Base-by-base conservation (phyloP, 768 basidiomycete genomes). In the Suillus americanus region DNA sequence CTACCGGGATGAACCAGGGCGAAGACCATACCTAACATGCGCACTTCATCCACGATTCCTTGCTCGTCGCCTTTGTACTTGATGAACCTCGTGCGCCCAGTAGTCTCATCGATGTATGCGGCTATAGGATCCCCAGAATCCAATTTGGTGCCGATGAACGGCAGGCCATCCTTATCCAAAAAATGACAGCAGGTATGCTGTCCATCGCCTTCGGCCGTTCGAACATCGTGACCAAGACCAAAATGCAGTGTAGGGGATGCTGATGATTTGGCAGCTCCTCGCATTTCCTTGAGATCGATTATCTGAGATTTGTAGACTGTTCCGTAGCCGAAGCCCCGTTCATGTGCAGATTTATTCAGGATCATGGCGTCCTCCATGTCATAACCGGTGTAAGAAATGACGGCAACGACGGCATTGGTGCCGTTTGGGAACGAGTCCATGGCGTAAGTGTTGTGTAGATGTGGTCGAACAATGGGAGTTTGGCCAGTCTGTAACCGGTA, bases 341-440 rank as follows among this genome's bases (percentile, higher is more conserved):
- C 97, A 74, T 99, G 95, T 3, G 95, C 91, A 1, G 96, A 99
- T 79, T 99, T 99, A 78, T 99, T 99, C 60, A 99, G 80, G 69
- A 99, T 99, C 97, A 99, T 99, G 69, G 97, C 97, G 71, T 99
- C 97, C 79, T 99, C 97, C 97, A 99, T 99, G 76, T 99, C 97
- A 78, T 99, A 99, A 4, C 97, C 97, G 4, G 97, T 99, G 74
- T 99, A 99, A 1, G 97, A 99, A 71, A 99, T 99, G 73, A 99
- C 97, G n/a, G 97, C 97, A 57, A 99, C 97, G 65, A 99, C 83
- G 23, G 97, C 97, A 76, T 99, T 99, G 53, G 92, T 98, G 18
- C 97, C 97, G 71, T 96, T 99, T 2, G 97, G 97, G 85, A 95
- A 99, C 38, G 92, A 87, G 77, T 99, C 97, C 92, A 99, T 97